Evolutionary conservation across 2,329 filamentous ascomycete species (phyloP), one percentile per base, ranked within the genome.

Genomic region (Arthrobotrys sinensis): DNA sequence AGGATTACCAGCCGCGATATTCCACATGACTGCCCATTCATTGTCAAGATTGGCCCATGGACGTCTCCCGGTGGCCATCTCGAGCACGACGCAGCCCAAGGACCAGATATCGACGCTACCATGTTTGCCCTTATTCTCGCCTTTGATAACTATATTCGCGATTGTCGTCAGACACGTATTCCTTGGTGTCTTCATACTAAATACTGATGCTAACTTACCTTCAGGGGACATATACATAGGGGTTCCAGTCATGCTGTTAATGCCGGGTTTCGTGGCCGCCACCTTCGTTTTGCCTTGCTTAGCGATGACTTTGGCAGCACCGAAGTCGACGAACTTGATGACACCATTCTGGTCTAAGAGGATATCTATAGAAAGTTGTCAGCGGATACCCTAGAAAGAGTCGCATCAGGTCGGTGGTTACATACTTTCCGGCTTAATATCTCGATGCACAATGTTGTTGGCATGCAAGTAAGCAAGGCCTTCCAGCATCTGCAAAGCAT

Each of bases 221-320:
- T 99, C 96, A 4, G 96, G 96, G 5, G 96, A 98, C 96, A 99
- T 99, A 87, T 99, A 99, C 96, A 99, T 99, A 1, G 96, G 96
- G 10, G 96, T 99, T 81, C 96, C 96, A 19, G 94, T 97, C 91
- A 98, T 97, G 40, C 93, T 96, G 62, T 81, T 82, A n/a, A 82
- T 55, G 4, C 72, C 75, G 14, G 73, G 46, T 83, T 94, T 92
- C 85, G 97, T 94, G 60, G 91, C 89, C 81, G 90, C 88, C 21
- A 93, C 90, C 16, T 97, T 87, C 2, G 96, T 98, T 82, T 94
- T 93, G 79, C 94, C 94, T 84, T 97, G 93, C 55, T 94, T 91
- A 52, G 96, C 94, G 82, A 99, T 97, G 80, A 98, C 92, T 84
- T 98, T 99, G 79, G 96, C 95, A 0, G 96, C 96, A 76, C 96